Base-by-base conservation (phyloP, 73 alveolate genomes). In the Breviolum minutum region DNA sequence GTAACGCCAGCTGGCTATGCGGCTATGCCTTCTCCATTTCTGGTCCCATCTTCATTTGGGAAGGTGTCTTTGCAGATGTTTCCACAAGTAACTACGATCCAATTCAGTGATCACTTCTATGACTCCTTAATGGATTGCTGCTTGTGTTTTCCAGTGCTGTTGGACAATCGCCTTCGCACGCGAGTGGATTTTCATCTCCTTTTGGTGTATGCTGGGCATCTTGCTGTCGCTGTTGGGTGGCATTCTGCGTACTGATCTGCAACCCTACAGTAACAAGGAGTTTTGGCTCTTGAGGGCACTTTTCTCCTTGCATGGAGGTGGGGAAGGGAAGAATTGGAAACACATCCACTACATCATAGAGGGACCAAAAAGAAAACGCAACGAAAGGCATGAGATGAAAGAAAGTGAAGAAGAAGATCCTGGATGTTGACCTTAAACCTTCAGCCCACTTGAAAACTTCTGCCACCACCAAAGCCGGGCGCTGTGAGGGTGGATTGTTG, bases 11-110 rank as follows among this genome's bases (percentile, higher is more conserved):
- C 98, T 14, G 98, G 97, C n/a, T 80, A 27, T 26, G 98, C 98
- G 98, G 97, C n/a, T 80, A 27, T 26, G 98, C 98, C 64, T 92
- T 92, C 81, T 73, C 98, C 54, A 92, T 92, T 32, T 74, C 90
- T 90, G 98, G 98, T 14, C 90, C 91, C 48, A 92, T 92, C 90
- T 92, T 92, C 98, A 92, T 92, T 27, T 92, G 98, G 98, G 98
- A 92, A 81, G 98, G 98, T 12, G 69, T 76, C 81, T 92, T 92
- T 61, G 91, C 98, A 92, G 60, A 29, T 92, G 66, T 92, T 73
- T 22, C 91, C 80, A 14, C 8, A 19, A 17, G n/a, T n/a, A n/a
- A n/a, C 73, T 26, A 6, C 98, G 98, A 40, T 26, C 64, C 54
- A 76, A 22, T 68, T 24, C 13, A 7, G 62, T 92, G 88, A 64